These are phyloP conservation scores for Euphorbia schlechtendalii DNA, from an alignment of 441 rosid species.

Conservation along the genomic window DNA sequence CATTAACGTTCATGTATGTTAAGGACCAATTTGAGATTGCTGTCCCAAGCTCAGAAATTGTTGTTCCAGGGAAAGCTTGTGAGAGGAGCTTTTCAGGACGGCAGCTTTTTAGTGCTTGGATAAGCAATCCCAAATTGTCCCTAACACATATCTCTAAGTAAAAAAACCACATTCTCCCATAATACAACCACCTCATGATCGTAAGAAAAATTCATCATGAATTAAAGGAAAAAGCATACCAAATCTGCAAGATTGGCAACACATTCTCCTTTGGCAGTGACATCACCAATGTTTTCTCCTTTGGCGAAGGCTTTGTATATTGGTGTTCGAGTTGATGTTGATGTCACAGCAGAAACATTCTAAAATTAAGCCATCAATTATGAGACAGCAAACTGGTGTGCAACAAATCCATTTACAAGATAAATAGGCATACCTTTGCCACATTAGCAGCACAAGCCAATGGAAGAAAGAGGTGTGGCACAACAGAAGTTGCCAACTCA, in stretches of 20 bases:
- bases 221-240: constrained; percentile 40
- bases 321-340: constrained; percentile 95
- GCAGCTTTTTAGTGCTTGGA: too few relatives aligned
- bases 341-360: constrained; percentile 98
- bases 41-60: too few relatives aligned
- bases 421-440: constrained; percentile 51
- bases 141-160: too few relatives aligned
- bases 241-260: constrained; percentile 93
- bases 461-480: constrained; percentile 96
- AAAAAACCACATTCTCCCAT: too few relatives aligned
- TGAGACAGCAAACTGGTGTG: constrained; percentile 13
- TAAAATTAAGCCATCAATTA: constrained; percentile 25
- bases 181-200: background rate
- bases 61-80: too few relatives aligned
- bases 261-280: constrained; percentile 98
- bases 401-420: background rate
- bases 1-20: too few relatives aligned
- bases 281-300: constrained; percentile 98
- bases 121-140: too few relatives aligned
- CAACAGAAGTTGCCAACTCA: constrained; percentile 86
- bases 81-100: too few relatives aligned
- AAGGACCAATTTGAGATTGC: too few relatives aligned
- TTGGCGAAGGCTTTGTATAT: constrained; percentile 97
- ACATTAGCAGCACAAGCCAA: constrained; percentile 98
- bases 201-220: constrained; percentile 1